Conservation (phyloP, 352 stramenopile genomes). For the Globisporangium mamillatum region DNA sequence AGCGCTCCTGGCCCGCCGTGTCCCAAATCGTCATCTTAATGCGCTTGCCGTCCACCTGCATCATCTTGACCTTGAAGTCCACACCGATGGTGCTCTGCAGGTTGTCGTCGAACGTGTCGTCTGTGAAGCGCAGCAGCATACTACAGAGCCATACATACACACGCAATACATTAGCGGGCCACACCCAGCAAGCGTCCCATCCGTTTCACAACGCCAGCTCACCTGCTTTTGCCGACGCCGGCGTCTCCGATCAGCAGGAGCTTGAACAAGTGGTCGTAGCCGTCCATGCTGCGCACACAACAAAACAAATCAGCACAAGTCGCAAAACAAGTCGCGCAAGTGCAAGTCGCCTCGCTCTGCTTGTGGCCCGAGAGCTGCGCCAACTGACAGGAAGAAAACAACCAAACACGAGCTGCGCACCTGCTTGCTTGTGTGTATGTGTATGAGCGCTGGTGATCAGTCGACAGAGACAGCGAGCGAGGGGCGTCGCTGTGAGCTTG, state of each 20-base stretch:
- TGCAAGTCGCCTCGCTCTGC: neutral
- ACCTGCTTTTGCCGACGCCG: constrained; percentile 97
- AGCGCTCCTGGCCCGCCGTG: constrained; percentile 97
- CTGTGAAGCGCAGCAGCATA: constrained; percentile 97
- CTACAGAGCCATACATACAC: constrained; percentile 27
- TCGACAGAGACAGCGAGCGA: neutral
- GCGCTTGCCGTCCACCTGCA: constrained; percentile 93
- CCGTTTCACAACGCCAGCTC: neutral
- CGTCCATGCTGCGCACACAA: constrained; percentile 42
- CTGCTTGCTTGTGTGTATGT: neutral
- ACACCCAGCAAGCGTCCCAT: neutral
- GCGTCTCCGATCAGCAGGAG: constrained; percentile 97
- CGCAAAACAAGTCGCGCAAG: constrained; percentile 2
- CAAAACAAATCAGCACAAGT: neutral
- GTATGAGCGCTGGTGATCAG: neutral
- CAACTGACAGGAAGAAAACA: neutral
- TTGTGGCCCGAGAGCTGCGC: neutral
- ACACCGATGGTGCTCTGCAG: constrained; percentile 97
- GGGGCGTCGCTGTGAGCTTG: neutral
- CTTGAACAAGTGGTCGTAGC: constrained; percentile 99
- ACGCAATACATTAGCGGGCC: neutral
- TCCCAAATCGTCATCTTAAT: constrained; percentile 99
- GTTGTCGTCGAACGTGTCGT: constrained; percentile 98
- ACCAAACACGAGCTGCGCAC: neutral
- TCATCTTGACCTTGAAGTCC: constrained; percentile 98